Percentiles rank a stretch among this genome's conserved stretches.
These are phyloP conservation scores for Cairneyella variabilis DNA, from an alignment of 495 filamentous ascomycete genomes.

Conservation along the genomic window DNA sequence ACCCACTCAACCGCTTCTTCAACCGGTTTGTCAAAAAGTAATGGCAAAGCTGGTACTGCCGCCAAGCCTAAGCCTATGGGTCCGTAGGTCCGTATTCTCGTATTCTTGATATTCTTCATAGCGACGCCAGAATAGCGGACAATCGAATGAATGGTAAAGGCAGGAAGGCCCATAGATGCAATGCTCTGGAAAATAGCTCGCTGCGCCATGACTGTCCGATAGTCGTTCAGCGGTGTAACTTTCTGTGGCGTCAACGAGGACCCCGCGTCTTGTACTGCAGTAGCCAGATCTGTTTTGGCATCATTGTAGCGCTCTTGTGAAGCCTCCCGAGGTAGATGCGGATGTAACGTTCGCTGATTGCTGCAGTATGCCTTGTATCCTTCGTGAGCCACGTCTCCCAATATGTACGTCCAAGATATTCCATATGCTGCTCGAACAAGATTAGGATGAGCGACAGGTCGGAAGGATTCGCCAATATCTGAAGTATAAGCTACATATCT, in stretches of 20 bases:
- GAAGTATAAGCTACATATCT: conserved; percentile 97
- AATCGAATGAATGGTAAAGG: conserved; percentile 90
- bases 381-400: conserved; percentile 88
- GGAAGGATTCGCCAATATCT: conserved; percentile 95
- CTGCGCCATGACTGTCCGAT: conserved; percentile 85
- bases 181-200: conserved; percentile 84
- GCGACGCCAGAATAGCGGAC: conserved; percentile 82
- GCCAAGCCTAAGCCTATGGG: conserved; percentile 89
- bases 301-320: conserved; percentile 25
- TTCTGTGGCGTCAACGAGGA: conserved; percentile 32
- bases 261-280: conserved; percentile 14
- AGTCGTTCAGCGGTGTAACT: conserved; percentile 85
- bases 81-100: conserved; percentile 70
- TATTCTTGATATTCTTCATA: conserved; percentile 74
- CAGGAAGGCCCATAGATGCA: conserved; percentile 82
- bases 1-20: conserved; percentile 85
- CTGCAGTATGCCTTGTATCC: conserved; percentile 91
- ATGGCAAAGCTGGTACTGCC: conserved; percentile 85
- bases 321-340: conserved; percentile 26
- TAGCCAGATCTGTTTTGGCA: conserved; percentile 24
- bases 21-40: conserved; percentile 88
- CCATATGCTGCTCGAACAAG: conserved; percentile 82
- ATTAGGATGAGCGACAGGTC: conserved; percentile 82
- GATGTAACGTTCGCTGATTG: conserved; percentile 53
- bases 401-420: conserved; percentile 86